A percentile compares a stretch with the other conserved stretches of the same genome.
phyloP scores from a whole-genome alignment of 2,329 filamentous ascomycete genomes.

The Corinectria fuckeliana region DNA sequence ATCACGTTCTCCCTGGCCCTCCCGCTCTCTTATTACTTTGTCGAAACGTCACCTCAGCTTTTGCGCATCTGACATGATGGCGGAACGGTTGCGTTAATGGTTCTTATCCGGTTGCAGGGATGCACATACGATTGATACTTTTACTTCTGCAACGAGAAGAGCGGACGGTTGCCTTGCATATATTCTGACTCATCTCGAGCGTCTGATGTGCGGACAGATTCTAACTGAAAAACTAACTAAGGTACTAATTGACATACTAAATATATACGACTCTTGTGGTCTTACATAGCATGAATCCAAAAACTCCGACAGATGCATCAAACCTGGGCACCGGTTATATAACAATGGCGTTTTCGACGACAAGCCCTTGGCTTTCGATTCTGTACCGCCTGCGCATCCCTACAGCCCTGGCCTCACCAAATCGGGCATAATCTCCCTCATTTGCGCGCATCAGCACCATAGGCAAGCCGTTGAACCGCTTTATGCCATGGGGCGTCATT shows the following conservation, averaged over 20 bases:
- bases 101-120: background rate
- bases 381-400: conserved; percentile 80
- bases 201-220: background rate
- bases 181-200: background rate
- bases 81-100: background rate
- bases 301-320: conserved; percentile 34
- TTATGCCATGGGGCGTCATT: conserved; percentile 71
- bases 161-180: background rate
- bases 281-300: conserved; percentile 9
- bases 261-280: background rate
- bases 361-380: conserved; percentile 80
- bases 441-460: conserved; percentile 85
- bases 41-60: background rate
- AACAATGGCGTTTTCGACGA: conserved; percentile 80
- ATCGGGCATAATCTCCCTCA: conserved; percentile 62
- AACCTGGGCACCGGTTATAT: conserved; percentile 33
- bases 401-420: conserved; percentile 69
- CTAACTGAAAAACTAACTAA: background rate
- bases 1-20: conserved; percentile 22
- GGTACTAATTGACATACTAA: background rate
- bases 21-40: conserved; percentile 1
- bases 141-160: background rate
- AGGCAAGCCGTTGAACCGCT: conserved; percentile 74
- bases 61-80: background rate
- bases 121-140: background rate